Evolutionary conservation across 2,329 filamentous ascomycete genomes (phyloP), one percentile per base, ranked within the genome.

Genomic region (Ampelomyces quisqualis): DNA sequence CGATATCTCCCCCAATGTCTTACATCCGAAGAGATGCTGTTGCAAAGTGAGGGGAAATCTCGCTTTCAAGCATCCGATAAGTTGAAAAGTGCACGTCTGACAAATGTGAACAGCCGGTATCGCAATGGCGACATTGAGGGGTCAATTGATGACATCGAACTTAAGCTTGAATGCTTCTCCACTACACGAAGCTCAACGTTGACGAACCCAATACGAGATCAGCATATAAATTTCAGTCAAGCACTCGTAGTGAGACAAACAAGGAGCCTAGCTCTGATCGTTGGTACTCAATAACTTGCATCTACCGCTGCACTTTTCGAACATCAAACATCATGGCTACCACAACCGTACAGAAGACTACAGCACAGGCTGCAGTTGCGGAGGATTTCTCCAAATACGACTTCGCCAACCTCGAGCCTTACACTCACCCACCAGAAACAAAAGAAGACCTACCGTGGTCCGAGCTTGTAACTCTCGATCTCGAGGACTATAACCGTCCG

Each of bases 381-480:
- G 40, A 47, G 11, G 47, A 58, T 17, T 34, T 49, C 8, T 51
- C 53, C 6, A 34, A 53, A 39, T 62, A 75, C 18, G 64, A 69
- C 31, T 62, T 55, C 22, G 28, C 41, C 9, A 60, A 61, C 14
- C 44, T 61, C 49, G 40, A 62, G 34, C 55, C 58, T 33, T 75
- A 76, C 39, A 62, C 67, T 2, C 73, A 76, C 34, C 70, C 73
- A 18, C 73, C 73, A 1, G 73, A 73, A 50, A 76, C 73, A 2
- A 73, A 73, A 34, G 71, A 70, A 39, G 52, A 73, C 17, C 57
- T 73, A 29, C 67, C 70, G 19, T 82, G 78, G 76, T 75, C 78
- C 1, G 77, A 82, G 41, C 70, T 82, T 1, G 71, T 77, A 4
- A 81, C 77, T 1, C 70, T 83, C 8, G 79, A 82, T 44, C 69